These are phyloP conservation scores for Fusarium nanum DNA, from an alignment of 2,329 filamentous ascomycete genomes.

Conservation along the genomic window DNA sequence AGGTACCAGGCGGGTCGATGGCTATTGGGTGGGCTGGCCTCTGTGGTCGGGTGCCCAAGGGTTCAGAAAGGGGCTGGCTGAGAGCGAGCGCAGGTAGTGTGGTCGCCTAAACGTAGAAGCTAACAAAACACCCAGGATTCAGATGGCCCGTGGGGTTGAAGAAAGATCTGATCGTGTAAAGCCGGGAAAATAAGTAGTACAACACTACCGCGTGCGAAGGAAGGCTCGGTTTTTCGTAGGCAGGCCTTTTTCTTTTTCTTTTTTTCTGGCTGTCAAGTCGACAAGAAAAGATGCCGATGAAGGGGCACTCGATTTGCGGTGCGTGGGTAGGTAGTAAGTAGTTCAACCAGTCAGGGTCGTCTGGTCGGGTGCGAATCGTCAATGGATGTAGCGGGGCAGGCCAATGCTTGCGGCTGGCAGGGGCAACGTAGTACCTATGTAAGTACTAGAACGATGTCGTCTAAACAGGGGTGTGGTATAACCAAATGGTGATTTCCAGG, in stretches of 20 bases:
- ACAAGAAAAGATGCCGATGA: conserved; percentile 27
- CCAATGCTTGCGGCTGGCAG: conserved; percentile 41
- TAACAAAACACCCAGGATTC: conserved; percentile 1
- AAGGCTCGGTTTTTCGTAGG: conserved; percentile 27
- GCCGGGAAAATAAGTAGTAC: conserved; percentile 3
- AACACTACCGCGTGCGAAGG: conserved; percentile 30
- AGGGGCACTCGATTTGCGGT: conserved; percentile 34
- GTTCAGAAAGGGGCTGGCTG: conserved; percentile 44
- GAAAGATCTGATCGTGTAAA: conserved; percentile 6
- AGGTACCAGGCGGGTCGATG: conserved; percentile 42
- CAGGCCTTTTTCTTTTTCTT: conserved; percentile 18
- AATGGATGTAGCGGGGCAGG: conserved; percentile 42
- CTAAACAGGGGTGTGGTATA: conserved; percentile 25
- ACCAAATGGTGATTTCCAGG: conserved; percentile 32
- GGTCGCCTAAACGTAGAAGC: conserved; percentile 38
- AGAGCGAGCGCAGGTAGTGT: conserved; percentile 28
- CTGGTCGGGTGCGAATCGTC: conserved; percentile 35
- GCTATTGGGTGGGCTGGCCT: conserved; percentile 31
- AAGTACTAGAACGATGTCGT: conserved; percentile 27
- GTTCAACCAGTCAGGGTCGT: conserved; percentile 34
- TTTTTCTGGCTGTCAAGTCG: conserved; percentile 18
- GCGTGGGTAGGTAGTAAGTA: conserved; percentile 33
- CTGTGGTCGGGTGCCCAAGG: conserved; percentile 34
- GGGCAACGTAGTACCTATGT: conserved; percentile 34
- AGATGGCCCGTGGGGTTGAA: conserved; percentile 13